Evolutionary conservation across 2,329 filamentous ascomycete species (phyloP).

Genomic region (Stachybotrys chartarum): DNA sequence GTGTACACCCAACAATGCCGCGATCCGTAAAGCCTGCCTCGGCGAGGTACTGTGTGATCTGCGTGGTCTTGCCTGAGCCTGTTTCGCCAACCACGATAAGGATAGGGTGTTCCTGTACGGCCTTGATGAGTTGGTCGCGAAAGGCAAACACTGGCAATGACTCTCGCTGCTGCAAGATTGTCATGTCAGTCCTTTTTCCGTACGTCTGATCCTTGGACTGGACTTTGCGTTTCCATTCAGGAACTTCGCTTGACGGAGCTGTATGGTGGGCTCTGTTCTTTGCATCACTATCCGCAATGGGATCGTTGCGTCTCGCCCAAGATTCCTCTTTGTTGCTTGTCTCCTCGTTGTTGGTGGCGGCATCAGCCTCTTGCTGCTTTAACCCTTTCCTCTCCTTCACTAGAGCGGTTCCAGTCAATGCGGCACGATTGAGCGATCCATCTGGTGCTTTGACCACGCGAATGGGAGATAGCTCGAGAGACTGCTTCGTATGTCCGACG

Average conservation of each 20-base stretch:
- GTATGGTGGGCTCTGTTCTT: no score
- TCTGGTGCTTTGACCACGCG: slow-evolving; percentile 95
- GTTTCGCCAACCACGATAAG: slow-evolving; percentile 96
- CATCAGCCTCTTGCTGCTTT: slow-evolving; percentile 80
- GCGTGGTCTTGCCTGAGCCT: slow-evolving; percentile 94
- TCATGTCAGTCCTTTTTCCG: slow-evolving; percentile 81
- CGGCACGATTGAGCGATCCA: slow-evolving; percentile 93
- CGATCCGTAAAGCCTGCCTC: slow-evolving; percentile 84
- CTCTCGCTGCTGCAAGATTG: slow-evolving; percentile 92
- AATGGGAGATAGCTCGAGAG: slow-evolving; percentile 88
- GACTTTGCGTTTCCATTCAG: slow-evolving; percentile 87
- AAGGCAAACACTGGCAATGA: slow-evolving; percentile 85
- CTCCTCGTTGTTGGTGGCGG: slow-evolving; percentile 63
- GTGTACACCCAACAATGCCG: slow-evolving; percentile 91
- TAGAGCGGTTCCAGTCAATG: slow-evolving; percentile 83
- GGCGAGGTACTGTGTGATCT: slow-evolving; percentile 89
- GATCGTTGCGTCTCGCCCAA: slow-evolving; percentile 92
- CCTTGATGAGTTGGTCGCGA: slow-evolving; percentile 78
- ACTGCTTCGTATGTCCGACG: slow-evolving; percentile 93
- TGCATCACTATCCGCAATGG: slow-evolving; percentile 77
- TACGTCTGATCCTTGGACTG: slow-evolving; percentile 73
- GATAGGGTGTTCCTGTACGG: slow-evolving; percentile 80
- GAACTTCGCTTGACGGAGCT: slow-evolving; percentile 58
- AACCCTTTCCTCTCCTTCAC: slow-evolving; percentile 87
- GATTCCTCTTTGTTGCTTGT: slow-evolving; percentile 76